Evolutionary conservation across 108 stramenopile genomes (phyloP), one percentile per base, ranked within the genome.

Genomic region (Epithemia pelagica): DNA sequence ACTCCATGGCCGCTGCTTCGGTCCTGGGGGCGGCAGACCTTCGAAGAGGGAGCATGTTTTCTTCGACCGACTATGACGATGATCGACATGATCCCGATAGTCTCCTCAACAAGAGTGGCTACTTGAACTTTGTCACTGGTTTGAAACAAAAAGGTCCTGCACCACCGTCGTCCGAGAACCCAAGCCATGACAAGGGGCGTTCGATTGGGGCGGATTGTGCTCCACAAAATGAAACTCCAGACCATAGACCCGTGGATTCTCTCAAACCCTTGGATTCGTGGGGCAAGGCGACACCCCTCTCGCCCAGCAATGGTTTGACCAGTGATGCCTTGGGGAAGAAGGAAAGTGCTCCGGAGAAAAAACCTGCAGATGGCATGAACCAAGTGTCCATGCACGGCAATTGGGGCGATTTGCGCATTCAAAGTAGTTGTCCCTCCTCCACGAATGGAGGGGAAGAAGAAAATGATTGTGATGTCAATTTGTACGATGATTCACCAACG

Each of bases 31-130:
- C 28, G 10, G 21, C 15, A 31, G 21, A n/a, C 21, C n/a, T n/a
- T n/a, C 61, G 61, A 27, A 32, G n/a, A 27, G 8, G 8, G 28
- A 31, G 21, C 8, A 61, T n/a, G 61, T 29, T 61, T 18, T n/a
- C 30, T 27, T 3, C 61, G 5, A 5, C 30, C 26, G 30, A 61
- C 8, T 27, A 10, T 32, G 32, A 63, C 2, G 65, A 66, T 26
- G 65, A 66, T 66, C 26, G 46, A 27, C 10, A 66, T 29, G 54
- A 66, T 54, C 65, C 65, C n/a, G 65, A 66, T 24, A 30, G 29
- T 24, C 33, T 66, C 19, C 28, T 66, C 1, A 66, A 30, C 52
- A 52, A 53, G 25, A 66, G 65, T 28, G 65, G 65, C 1, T 66
- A 55, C 53, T 56, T 54, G 20, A 66, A 66, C 19, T 25, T 19